Percentiles rank a stretch among this genome's conserved stretches.
Conservation (phyloP, 2,329 filamentous ascomycete genomes). For the Tolypocladium paradoxum region DNA sequence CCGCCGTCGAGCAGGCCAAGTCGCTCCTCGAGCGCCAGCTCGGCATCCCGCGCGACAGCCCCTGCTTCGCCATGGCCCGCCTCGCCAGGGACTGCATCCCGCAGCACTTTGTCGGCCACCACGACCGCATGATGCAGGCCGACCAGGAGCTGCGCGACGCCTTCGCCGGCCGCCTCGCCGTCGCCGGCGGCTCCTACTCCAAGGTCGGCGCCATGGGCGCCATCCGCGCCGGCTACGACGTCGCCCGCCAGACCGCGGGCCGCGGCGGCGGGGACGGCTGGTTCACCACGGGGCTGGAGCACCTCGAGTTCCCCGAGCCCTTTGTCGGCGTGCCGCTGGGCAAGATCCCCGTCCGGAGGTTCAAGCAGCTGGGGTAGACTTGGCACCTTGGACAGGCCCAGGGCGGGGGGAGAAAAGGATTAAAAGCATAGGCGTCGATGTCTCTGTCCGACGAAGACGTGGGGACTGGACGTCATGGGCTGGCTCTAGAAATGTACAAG, state of each 20-base stretch:
- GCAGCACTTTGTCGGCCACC: conserved; percentile 77
- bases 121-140: conserved; percentile 45
- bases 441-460: not conserved
- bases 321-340: conserved; percentile 14
- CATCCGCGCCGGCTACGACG: conserved; percentile 33
- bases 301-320: conserved; percentile 9
- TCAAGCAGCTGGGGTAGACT: conserved; percentile 3
- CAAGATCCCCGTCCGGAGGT: conserved; percentile 16
- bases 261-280: conserved; percentile 6
- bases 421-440: not conserved
- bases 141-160: conserved; percentile 40
- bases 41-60: conserved; percentile 48
- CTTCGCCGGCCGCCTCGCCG: conserved; percentile 54
- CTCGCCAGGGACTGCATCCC: conserved; percentile 67
- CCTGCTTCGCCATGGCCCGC: conserved; percentile 49
- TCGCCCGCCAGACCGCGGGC: conserved; percentile 11
- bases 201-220: conserved; percentile 39
- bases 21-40: conserved; percentile 64
- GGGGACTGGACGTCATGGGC: not conserved
- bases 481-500: not conserved
- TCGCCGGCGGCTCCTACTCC: conserved; percentile 47
- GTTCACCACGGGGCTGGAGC: conserved; percentile 19
- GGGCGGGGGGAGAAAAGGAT: not conserved
- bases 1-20: conserved; percentile 60
- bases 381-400: not conserved